Evolutionary conservation across 2,329 filamentous ascomycete species (phyloP), one percentile per base, ranked within the genome.

Genomic region (Rutstroemia sp.): DNA sequence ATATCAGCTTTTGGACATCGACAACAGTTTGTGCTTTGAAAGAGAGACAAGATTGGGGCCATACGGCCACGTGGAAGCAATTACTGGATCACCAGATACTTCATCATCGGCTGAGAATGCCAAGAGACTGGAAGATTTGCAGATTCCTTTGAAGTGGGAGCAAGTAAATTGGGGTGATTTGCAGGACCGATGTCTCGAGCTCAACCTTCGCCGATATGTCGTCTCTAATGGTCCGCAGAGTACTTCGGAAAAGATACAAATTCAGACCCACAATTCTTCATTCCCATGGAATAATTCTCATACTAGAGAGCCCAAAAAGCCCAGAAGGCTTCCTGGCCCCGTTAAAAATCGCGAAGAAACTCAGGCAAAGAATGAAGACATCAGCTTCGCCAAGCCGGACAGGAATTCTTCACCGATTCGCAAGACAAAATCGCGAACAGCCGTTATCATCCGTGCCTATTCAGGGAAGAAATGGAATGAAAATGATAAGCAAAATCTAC

Each of bases 401-500:
- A 21, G 47, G 39, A 51, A 39, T 30, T 54, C 7, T 30, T 56
- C 3, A 45, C 38, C 8, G 30, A 53, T 8, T 12, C n/a, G 44
- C 12, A 48, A 30, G 14, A 41, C 54, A 34, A 54, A 58, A 48
- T 48, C 73, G 2, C 79, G 89, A 38, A 91, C 88, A 0, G 89
- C 87, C 1, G 71, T 95, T 9, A 71, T 96, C 5, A 78, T 95
- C 39, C 83, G 90, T 39, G 86, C 88, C 0, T 92, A 87, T 75
- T 83, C 81, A 34, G 86, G 83, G 56, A 90, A 88, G 68, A 70
- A 81, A 27, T 96, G 91, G 69, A 88, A 84, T 27, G 80, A 88
- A 42, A 88, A 92, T 66, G 88, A 92, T 68, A 82, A 88, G 66
- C 83, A 92, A 68, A 85, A 84, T 54, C 82, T 95, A 42, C 86